Evolutionary conservation across 495 filamentous ascomycete genomes (phyloP), one percentile per base, ranked within the genome.

Genomic region (Penicillium silybi): DNA sequence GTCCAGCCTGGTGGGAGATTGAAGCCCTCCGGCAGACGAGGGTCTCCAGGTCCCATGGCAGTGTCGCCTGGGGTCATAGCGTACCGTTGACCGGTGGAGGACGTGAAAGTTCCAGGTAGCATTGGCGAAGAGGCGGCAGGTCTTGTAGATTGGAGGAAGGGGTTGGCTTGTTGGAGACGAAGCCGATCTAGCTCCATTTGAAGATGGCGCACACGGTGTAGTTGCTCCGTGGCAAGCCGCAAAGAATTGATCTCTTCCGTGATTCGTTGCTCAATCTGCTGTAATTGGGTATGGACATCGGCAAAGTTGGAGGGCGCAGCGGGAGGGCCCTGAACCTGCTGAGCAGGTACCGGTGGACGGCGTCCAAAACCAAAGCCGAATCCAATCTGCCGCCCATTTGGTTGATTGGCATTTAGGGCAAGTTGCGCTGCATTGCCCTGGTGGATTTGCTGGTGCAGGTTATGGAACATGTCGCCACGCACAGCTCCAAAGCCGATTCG

Each of bases 1-100:
- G 81, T 84, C 89, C 89, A 95, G 6, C 89, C 89, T 37, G 79
- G 73, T 2, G 89, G 89, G 25, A 95, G 80, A 11, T 69, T 79
- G 13, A 92, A 72, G 8, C 89, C 88, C 35, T 84, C 80, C 3
- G 89, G 89, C 17, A 92, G 71, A 38, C 86, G 81, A 19, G 80
- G 63, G 61, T 88, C 85, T 17, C 85, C 87, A 13, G 86, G 68
- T 19, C 77, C 74, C 48, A 90, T 76, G 7, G 82, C 67, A 34
- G 67, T 57, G 10, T 65, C 48, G 4, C 53, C 51, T 13, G 69
- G 67, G 48, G 59, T 63, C n/a, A 73, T 49, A 11, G 68, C 48
- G 39, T 69, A 67, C 51, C 70, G 63, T 46, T 62, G 58, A 32
- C 60, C 58, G 17, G 51, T 44, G 16, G 65, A 40, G 26, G 51